Conservation (phyloP, 495 filamentous ascomycete genomes). For the Talaromyces stipitatus region DNA sequence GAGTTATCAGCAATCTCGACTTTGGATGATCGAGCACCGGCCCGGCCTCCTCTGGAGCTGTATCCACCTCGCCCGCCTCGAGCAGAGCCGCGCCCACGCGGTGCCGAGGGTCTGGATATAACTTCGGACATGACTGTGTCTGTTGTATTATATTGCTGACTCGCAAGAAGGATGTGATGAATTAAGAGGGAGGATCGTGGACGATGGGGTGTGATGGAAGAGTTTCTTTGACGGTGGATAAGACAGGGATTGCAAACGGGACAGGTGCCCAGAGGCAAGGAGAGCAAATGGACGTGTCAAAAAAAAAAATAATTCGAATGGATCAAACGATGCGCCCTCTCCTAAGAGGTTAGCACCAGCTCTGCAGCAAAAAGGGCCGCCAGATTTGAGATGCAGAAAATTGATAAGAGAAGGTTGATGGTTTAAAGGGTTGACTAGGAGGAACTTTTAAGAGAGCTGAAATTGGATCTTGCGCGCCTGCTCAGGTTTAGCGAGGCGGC, state of each 20-base stretch:
- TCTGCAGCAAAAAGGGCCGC: constrained; percentile 34
- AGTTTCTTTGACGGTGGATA: constrained; percentile 9
- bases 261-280: constrained; percentile 24
- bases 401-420: constrained; percentile 17
- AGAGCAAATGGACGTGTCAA: constrained; percentile 22
- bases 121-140: constrained; percentile 76
- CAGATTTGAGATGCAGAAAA: constrained; percentile 33
- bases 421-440: constrained; percentile 12
- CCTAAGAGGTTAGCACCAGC: constrained; percentile 31
- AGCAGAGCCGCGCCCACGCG: constrained; percentile 72
- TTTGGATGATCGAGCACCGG: constrained; percentile 60
- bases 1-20: constrained; percentile 50
- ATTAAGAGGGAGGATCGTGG: constrained; percentile 22
- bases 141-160: constrained; percentile 21
- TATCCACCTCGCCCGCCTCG: constrained; percentile 80
- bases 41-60: constrained; percentile 63
- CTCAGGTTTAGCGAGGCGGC: constrained; percentile 7
- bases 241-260: constrained; percentile 13
- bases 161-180: constrained; percentile 25
- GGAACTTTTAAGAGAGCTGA: constrained; percentile 14
- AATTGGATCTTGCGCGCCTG: not conserved
- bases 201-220: constrained; percentile 10
- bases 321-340: constrained; percentile 29
- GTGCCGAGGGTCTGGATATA: constrained; percentile 66
- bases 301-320: constrained; percentile 17